These are phyloP conservation scores for Helicocarpus griseus DNA, from an alignment of 2,329 filamentous ascomycete species.

Conservation along the genomic window DNA sequence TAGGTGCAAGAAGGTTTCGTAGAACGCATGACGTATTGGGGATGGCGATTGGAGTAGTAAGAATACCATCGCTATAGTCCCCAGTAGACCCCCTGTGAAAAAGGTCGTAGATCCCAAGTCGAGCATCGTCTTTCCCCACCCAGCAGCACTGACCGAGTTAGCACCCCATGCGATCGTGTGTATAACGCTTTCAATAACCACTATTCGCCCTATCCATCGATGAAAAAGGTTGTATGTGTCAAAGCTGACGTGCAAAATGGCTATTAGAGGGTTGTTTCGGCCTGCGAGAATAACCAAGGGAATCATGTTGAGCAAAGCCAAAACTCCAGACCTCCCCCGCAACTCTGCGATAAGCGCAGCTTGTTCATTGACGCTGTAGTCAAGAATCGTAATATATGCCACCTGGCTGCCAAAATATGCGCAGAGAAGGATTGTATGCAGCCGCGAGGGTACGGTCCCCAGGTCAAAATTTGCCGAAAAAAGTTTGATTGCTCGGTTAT, in stretches of 20 bases:
- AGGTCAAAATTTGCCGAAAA: constrained; percentile 59
- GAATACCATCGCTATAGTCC: constrained; percentile 30
- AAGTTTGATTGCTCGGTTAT: constrained; percentile 65
- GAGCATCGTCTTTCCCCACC: constrained; percentile 43
- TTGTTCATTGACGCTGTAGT: constrained; percentile 34
- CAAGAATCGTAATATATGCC: constrained; percentile 54
- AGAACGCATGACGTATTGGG: constrained; percentile 36
- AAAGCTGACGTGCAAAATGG: constrained; percentile 75
- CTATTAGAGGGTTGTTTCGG: constrained; percentile 87
- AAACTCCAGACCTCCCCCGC: constrained; percentile 72
- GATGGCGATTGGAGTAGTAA: constrained; percentile 37
- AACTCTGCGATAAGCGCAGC: constrained; percentile 65
- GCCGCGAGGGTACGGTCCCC: constrained; percentile 68
- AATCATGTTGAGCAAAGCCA: constrained; percentile 84
- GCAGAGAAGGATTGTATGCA: constrained; percentile 60
- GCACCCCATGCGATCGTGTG: constrained; percentile 70
- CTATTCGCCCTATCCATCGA: constrained; percentile 70
- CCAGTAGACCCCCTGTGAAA: constrained; percentile 37
- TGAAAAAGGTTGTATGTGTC: constrained; percentile 92
- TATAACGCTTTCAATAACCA: constrained; percentile 58
- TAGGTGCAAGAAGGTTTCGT: constrained; percentile 39
- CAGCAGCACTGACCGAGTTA: constrained; percentile 59
- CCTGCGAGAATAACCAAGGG: constrained; percentile 81
- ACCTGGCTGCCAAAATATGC: constrained; percentile 64
- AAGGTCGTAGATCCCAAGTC: constrained; percentile 30